Percentiles rank a stretch among this genome's conserved stretches.
phyloP scores from a whole-genome alignment of 2,329 filamentous ascomycete genomes.

The Fusarium sp. region DNA sequence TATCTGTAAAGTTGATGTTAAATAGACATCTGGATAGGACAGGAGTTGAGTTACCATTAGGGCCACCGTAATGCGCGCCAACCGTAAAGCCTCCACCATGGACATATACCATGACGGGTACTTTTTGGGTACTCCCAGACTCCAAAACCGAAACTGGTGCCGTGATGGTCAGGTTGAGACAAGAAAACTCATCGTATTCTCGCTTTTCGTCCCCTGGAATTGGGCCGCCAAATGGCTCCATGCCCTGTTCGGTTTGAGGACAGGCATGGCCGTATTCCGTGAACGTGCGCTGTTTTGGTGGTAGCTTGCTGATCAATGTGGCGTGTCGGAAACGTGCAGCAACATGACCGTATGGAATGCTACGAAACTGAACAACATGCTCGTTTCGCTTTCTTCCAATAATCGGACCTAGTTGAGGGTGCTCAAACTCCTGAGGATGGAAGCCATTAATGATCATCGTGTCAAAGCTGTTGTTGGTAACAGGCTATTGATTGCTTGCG shows the following conservation, averaged over 20 bases:
- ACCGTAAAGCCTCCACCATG: background rate
- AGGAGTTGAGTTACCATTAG: background rate
- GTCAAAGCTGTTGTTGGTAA: background rate
- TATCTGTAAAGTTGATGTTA: background rate
- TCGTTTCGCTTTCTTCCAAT: background rate
- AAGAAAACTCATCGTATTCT: background rate
- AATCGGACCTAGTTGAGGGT: background rate
- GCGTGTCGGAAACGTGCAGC: background rate
- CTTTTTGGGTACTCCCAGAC: background rate
- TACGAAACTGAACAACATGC: background rate
- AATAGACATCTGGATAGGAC: background rate
- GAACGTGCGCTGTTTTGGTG: background rate
- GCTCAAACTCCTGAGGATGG: background rate
- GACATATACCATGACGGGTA: background rate
- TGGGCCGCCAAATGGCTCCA: background rate
- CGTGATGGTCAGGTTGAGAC: background rate
- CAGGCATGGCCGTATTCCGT: background rate
- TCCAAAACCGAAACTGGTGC: background rate
- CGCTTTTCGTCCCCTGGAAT: background rate
- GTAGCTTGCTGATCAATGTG: background rate
- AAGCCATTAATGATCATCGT: background rate
- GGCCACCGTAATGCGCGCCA: background rate
- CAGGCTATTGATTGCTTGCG: background rate
- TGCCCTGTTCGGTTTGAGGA: background rate
- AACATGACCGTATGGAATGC: background rate